These are phyloP conservation scores for Suillus paluster DNA, from an alignment of 768 basidiomycete species.

Conservation along the genomic window DNA sequence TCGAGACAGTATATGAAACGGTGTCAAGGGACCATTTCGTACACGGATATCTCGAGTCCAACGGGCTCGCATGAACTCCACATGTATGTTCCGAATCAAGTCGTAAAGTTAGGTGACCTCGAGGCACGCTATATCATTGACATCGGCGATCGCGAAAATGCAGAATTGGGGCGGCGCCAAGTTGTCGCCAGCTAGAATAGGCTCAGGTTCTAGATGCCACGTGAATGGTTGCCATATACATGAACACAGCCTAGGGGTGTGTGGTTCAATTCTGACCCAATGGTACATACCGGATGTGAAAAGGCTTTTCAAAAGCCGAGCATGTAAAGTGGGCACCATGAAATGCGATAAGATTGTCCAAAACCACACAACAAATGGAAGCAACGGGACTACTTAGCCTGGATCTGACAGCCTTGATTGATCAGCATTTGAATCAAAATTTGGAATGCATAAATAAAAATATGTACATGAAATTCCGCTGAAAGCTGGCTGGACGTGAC, in stretches of 20 bases:
- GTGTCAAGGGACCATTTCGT: neutral
- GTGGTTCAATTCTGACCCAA: neutral
- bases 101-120: neutral
- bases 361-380: neutral
- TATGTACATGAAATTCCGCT: neutral
- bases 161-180: neutral
- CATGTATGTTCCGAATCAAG: neutral
- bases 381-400: neutral
- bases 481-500: conserved; percentile 4
- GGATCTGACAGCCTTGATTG: neutral
- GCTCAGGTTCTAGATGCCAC: neutral
- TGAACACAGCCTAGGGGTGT: neutral
- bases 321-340: neutral
- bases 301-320: neutral
- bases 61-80: neutral
- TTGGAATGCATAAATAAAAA: neutral
- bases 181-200: neutral
- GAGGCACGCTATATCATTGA: neutral
- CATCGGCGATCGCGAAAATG: neutral
- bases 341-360: neutral
- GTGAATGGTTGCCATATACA: neutral
- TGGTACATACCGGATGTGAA: neutral
- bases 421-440: neutral
- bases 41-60: neutral
- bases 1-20: neutral